Percentiles rank a stretch among this genome's conserved stretches.
Conservation (phyloP, 805 yeast genomes). For the Candida silvicultrix region DNA sequence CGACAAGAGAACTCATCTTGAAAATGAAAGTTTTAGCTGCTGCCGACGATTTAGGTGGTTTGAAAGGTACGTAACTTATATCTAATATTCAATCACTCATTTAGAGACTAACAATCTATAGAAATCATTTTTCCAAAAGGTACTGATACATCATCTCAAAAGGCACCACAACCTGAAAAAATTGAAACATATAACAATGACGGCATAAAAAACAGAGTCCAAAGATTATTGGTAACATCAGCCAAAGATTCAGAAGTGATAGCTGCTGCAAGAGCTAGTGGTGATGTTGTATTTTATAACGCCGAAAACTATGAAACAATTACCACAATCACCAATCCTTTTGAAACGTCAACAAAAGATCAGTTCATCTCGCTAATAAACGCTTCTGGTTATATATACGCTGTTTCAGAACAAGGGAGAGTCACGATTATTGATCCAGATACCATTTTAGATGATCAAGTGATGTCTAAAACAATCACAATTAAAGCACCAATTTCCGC, state of each 20-base stretch:
- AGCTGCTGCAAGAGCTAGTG: conserved; percentile 40
- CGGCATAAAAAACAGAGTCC: conserved; percentile 33
- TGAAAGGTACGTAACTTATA: conserved; percentile 31
- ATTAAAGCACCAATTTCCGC: conserved; percentile 44
- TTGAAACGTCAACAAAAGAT: conserved; percentile 22
- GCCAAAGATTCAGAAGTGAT: conserved; percentile 26
- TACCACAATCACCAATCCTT: conserved; percentile 9
- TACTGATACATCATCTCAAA: conserved; percentile 73
- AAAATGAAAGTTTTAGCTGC: conserved; percentile 57
- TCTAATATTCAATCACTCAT: no score
- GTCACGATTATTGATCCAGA: conserved; percentile 23
- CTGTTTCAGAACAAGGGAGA: conserved; percentile 30
- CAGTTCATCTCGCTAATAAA: conserved; percentile 31
- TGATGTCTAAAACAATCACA: conserved; percentile 14
- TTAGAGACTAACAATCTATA: no score
- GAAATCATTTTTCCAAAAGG: conserved; percentile 60
- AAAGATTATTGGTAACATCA: conserved; percentile 30
- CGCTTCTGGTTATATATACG: conserved; percentile 21
- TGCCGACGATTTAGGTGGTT: conserved; percentile 60
- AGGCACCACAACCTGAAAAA: conserved; percentile 56
- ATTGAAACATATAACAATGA: conserved; percentile 37
- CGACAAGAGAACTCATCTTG: neutral
- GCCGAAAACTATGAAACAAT: conserved; percentile 22
- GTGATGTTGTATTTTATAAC: conserved; percentile 34
- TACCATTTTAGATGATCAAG: conserved; percentile 7